Conservation (phyloP, 1,139 yeast genomes). For the Debaryomycetaceae sp. region DNA sequence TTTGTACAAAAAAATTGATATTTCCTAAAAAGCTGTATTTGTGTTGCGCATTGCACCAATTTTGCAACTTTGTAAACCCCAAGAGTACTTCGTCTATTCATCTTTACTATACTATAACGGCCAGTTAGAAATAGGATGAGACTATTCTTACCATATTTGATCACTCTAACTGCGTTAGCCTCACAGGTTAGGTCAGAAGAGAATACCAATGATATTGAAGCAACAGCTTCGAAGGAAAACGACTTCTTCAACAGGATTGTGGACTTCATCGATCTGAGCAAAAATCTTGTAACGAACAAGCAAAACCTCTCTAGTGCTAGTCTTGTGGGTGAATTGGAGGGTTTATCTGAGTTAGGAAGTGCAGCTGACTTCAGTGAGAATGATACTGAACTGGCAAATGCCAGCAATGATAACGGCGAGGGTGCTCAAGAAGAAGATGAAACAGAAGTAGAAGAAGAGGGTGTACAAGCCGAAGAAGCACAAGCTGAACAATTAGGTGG, state of each 20-base stretch:
- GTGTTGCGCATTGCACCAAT: not conserved
- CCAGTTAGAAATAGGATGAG: not conserved
- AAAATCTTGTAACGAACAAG: not conserved
- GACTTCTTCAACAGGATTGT: not conserved
- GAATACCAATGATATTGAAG: not conserved
- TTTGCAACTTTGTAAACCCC: not conserved
- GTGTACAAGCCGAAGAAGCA: not conserved
- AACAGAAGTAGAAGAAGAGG: not conserved
- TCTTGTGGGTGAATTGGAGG: not conserved
- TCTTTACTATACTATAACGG: not conserved
- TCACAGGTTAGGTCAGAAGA: not conserved
- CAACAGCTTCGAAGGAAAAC: not conserved
- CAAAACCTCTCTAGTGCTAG: not conserved
- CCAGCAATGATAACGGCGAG: conserved; percentile 1
- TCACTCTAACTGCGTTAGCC: not conserved
- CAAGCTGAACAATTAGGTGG: not conserved
- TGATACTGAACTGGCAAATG: not conserved
- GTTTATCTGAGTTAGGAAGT: too few species aligned
- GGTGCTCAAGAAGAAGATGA: not conserved
- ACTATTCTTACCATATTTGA: not conserved
- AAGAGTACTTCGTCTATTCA: not conserved
- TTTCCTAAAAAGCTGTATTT: too few species aligned
- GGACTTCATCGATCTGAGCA: not conserved
- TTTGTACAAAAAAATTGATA: not conserved
- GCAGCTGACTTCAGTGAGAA: not conserved